These are phyloP conservation scores for Sicyos baderoa DNA, from an alignment of 306 rosid genomes.

Conservation along the genomic window DNA sequence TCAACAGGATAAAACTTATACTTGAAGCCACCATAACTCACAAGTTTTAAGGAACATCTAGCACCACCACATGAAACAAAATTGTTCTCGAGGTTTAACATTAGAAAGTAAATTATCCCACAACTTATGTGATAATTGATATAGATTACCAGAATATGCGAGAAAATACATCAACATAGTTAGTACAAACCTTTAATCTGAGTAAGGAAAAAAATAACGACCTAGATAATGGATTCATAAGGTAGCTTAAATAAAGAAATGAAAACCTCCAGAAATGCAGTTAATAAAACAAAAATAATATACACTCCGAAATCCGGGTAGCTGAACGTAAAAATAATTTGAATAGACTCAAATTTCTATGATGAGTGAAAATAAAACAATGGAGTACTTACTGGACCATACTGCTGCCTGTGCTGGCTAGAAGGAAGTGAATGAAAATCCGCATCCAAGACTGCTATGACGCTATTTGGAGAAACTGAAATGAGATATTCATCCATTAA, in stretches of 20 bases:
- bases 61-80: conserved; percentile 6
- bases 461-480: conserved; percentile 88
- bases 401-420: conserved; percentile 88
- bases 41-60: neutral
- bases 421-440: conserved; percentile 98
- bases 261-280: neutral
- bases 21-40: neutral
- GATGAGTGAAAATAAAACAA: conserved; percentile 23
- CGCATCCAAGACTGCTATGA: conserved; percentile 96
- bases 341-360: conserved; percentile 9
- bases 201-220: neutral
- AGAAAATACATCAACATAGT: conserved; percentile 5
- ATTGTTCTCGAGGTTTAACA: neutral
- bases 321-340: neutral
- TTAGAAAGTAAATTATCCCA: neutral
- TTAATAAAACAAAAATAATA: neutral
- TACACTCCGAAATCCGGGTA: neutral
- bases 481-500: conserved; percentile 24
- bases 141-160: neutral
- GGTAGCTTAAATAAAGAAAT: neutral
- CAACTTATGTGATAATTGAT: neutral
- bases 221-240: neutral
- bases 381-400: conserved; percentile 78
- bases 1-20: neutral
- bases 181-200: neutral